These are phyloP conservation scores for Alternaria atra DNA, from an alignment of 2,329 filamentous ascomycete genomes.

Conservation along the genomic window DNA sequence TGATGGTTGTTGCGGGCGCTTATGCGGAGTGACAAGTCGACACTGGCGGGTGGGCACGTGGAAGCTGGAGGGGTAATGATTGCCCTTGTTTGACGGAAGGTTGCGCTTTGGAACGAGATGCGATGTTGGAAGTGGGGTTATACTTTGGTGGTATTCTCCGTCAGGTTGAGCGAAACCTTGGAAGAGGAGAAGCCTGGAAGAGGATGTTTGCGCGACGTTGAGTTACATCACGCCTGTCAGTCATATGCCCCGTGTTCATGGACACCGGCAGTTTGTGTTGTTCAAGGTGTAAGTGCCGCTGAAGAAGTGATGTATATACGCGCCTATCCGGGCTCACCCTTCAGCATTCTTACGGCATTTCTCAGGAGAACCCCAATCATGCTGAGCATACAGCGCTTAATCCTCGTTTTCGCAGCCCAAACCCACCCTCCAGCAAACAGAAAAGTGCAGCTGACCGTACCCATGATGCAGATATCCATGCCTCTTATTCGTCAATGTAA, in stretches of 20 bases:
- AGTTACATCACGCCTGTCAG: not conserved
- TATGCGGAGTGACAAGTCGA: slow-evolving; percentile 14
- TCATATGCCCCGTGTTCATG: not conserved
- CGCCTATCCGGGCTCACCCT: not conserved
- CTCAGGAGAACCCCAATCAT: slow-evolving; percentile 1
- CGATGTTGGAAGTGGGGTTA: not conserved
- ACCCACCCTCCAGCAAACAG: slow-evolving; percentile 15
- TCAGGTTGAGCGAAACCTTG: not conserved
- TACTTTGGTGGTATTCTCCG: not conserved
- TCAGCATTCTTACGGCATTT: slow-evolving; percentile 1
- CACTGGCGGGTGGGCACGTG: slow-evolving; percentile 5
- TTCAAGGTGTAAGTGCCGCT: not conserved
- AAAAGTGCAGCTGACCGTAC: slow-evolving; percentile 23
- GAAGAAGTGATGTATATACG: not conserved
- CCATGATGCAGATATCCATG: slow-evolving; percentile 11
- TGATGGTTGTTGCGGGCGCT: slow-evolving; percentile 9
- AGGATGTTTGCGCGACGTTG: not conserved
- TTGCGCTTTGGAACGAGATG: slow-evolving; percentile 6
- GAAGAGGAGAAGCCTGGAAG: not conserved
- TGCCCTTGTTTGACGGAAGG: not conserved
- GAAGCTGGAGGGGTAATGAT: not conserved
- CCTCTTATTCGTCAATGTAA: slow-evolving; percentile 16
- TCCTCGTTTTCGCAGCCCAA: slow-evolving; percentile 12
- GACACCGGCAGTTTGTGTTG: slow-evolving; percentile 3
- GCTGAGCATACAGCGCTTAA: slow-evolving; percentile 11